A percentile compares a stretch with the other conserved stretches of the same genome.
phyloP scores from a whole-genome alignment of 2,329 filamentous ascomycete genomes.

The Ophiosphaerella narmari region DNA sequence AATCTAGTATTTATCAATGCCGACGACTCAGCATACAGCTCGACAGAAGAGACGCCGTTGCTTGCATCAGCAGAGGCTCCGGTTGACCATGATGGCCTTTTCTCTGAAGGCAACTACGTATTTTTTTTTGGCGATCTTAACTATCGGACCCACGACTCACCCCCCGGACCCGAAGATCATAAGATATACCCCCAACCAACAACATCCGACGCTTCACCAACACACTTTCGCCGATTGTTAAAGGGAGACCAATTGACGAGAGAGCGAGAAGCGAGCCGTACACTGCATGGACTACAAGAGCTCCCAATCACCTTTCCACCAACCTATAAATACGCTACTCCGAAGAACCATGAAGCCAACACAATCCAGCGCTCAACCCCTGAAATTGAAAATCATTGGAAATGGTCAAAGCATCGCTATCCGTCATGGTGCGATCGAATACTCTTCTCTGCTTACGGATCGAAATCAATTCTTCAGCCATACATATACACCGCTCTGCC shows the following conservation, averaged over 20 bases:
- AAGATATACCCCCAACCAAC: conserved; percentile 66
- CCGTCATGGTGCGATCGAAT: conserved; percentile 92
- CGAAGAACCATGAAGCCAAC: conserved; percentile 9
- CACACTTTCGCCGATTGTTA: conserved; percentile 70
- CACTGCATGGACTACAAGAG: conserved; percentile 79
- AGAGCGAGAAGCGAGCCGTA: conserved; percentile 70
- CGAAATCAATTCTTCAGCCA: conserved; percentile 55
- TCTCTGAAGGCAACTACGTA: conserved; percentile 73
- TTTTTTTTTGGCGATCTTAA: conserved; percentile 94
- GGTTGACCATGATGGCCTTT: conserved; percentile 66
- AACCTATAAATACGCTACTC: conserved; percentile 82
- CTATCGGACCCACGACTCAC: conserved; percentile 78
- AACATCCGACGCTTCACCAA: conserved; percentile 54
- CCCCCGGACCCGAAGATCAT: conserved; percentile 64
- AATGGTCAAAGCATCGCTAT: conserved; percentile 81
- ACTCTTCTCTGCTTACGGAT: conserved; percentile 66
- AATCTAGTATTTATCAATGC: conserved; percentile 71
- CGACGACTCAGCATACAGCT: conserved; percentile 37
- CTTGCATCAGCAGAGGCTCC: conserved; percentile 26
- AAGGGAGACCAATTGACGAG: conserved; percentile 76
- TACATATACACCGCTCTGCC: conserved; percentile 75
- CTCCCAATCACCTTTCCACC: conserved; percentile 78
- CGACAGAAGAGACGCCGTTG: conserved; percentile 40
- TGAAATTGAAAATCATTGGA: conserved; percentile 57
- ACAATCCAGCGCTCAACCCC: conserved; percentile 14